phyloP scores from a whole-genome alignment of 495 filamentous ascomycete species.

The Aspergillus biplanus region DNA sequence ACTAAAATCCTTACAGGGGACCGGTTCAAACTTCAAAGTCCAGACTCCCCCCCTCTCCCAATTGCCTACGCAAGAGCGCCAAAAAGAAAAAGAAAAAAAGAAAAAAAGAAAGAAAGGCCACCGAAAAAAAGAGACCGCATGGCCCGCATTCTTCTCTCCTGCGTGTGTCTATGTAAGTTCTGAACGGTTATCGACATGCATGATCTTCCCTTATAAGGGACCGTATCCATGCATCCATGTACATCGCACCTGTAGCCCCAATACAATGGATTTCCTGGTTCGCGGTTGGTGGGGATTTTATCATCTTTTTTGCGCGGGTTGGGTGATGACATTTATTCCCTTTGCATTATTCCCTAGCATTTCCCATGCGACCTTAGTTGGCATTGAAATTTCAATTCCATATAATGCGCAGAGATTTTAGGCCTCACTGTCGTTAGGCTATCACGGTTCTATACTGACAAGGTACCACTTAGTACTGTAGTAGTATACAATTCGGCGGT shows the following conservation, averaged over 20 bases:
- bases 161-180: constrained; percentile 12
- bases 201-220: not conserved
- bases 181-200: constrained; percentile 16
- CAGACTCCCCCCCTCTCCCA: not conserved
- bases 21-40: not conserved
- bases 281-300: too few relatives aligned
- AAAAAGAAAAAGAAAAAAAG: not conserved
- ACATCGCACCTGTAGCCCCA: not conserved
- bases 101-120: constrained; percentile 4
- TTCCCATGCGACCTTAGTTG: not conserved
- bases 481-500: too few relatives aligned
- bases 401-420: not conserved
- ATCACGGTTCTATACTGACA: too few relatives aligned
- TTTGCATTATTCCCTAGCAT: too few relatives aligned
- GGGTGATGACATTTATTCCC: too few relatives aligned
- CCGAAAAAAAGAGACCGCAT: constrained; percentile 8
- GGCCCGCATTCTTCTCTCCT: constrained; percentile 23
- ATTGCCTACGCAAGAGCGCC: not conserved
- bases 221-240: not conserved
- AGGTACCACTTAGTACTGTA: too few relatives aligned
- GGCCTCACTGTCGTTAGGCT: not conserved
- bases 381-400: constrained; percentile 1
- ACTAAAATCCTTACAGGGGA: not conserved
- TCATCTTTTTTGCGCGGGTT: too few relatives aligned
- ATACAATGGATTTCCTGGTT: too few relatives aligned